These are phyloP conservation scores for Pseudonectria foliicola DNA, from an alignment of 2,329 filamentous ascomycete species.

Conservation along the genomic window DNA sequence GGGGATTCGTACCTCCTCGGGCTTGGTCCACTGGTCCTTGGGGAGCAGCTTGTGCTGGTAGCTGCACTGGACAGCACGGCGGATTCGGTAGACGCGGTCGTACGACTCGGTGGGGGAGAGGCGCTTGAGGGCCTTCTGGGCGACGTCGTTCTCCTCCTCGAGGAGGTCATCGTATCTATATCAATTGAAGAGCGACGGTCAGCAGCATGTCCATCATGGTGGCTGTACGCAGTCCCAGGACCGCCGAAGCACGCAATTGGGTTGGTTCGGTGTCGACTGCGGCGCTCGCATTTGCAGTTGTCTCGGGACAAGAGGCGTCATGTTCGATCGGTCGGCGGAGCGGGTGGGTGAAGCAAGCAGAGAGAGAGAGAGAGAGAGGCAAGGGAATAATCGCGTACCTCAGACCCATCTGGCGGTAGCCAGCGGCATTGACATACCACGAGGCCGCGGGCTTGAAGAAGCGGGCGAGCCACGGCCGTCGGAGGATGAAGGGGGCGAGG, in stretches of 20 bases:
- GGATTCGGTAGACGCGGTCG: constrained; percentile 95
- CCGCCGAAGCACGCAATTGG: constrained; percentile 13
- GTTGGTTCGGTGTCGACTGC: background rate
- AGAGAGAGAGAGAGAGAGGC: too few species aligned
- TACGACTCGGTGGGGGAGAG: constrained; percentile 85
- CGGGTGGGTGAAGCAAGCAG: constrained; percentile 4
- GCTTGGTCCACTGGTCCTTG: constrained; percentile 54
- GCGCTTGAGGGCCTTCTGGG: constrained; percentile 84
- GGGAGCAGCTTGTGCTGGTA: constrained; percentile 58
- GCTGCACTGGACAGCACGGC: constrained; percentile 80
- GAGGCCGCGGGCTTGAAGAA: constrained; percentile 72
- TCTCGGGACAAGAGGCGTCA: background rate
- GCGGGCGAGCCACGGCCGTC: constrained; percentile 77
- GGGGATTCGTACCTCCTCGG: constrained; percentile 39
- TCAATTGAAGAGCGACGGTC: constrained; percentile 13
- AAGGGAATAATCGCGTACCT: constrained; percentile 51
- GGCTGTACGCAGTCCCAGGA: background rate
- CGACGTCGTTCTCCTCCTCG: constrained; percentile 81
- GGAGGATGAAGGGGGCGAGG: constrained; percentile 66
- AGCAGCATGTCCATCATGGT: constrained; percentile 11
- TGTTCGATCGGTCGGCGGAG: constrained; percentile 2
- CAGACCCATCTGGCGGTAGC: constrained; percentile 89
- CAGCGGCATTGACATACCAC: constrained; percentile 85
- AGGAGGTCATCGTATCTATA: constrained; percentile 87
- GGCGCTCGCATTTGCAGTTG: too few species aligned